These are phyloP conservation scores for Rhododendron kiyosumense DNA, from an alignment of 148 eudicot genomes.

Conservation along the genomic window DNA sequence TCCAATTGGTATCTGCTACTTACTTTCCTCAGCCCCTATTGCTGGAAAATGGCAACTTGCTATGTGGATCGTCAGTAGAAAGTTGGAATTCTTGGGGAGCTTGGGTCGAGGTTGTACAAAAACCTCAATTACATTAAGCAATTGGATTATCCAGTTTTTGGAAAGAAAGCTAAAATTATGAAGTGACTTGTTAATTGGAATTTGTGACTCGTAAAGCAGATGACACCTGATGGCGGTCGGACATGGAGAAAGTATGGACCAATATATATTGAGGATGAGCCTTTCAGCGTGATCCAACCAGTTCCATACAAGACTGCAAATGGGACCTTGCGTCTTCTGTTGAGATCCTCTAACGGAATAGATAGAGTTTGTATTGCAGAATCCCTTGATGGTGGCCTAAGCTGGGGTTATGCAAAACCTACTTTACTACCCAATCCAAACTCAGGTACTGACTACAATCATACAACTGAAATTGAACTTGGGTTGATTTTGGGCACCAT, in stretches of 20 bases:
- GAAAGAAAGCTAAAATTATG: background rate
- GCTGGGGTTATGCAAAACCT: conserved; percentile 70
- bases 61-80: conserved; percentile 95
- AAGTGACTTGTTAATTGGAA: background rate
- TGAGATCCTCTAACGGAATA: conserved; percentile 61
- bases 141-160: background rate
- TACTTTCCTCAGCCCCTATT: conserved; percentile 60
- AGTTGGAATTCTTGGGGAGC: conserved; percentile 99
- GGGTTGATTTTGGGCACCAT: background rate
- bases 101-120: conserved; percentile 73
- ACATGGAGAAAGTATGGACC: conserved; percentile 91
- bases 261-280: conserved; percentile 50
- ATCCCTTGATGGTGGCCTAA: conserved; percentile 75
- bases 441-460: conserved; percentile 57
- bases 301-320: conserved; percentile 80
- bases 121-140: background rate
- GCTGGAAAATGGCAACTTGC: conserved; percentile 67
- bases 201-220: conserved; percentile 27
- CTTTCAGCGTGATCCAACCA: conserved; percentile 87
- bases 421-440: conserved; percentile 89
- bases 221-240: conserved; percentile 77
- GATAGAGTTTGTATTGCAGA: conserved; percentile 73
- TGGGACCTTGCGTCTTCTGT: conserved; percentile 67
- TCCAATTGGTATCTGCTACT: background rate
- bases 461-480: background rate